phyloP scores from a whole-genome alignment of 179 eudicot species.

The Drosera spatulata region DNA sequence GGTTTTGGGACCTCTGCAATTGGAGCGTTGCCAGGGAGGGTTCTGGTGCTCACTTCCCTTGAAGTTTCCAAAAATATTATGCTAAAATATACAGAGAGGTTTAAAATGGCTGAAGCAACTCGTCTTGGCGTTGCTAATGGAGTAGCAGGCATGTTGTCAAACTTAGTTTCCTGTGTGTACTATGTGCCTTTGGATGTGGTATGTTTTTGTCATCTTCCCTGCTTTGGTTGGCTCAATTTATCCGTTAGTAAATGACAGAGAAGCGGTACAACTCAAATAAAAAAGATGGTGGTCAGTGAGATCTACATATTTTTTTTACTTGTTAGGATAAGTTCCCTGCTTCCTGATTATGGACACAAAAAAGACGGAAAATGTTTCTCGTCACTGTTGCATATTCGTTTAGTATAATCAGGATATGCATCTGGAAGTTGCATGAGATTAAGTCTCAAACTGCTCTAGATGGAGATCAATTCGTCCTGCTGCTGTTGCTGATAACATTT shows the following conservation, averaged over 20 bases:
- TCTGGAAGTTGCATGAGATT: too few relatives aligned
- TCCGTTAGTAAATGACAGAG: background rate
- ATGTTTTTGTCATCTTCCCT: constrained; percentile 14
- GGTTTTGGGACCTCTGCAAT: constrained; percentile 71
- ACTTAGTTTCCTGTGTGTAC: constrained; percentile 49
- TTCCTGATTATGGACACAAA: too few relatives aligned
- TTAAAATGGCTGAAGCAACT: constrained; percentile 56
- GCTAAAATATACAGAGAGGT: constrained; percentile 38
- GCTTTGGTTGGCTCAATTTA: background rate
- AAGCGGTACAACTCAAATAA: too few relatives aligned
- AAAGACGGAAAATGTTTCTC: too few relatives aligned
- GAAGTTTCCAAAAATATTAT: constrained; percentile 61
- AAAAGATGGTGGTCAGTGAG: too few relatives aligned
- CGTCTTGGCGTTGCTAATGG: constrained; percentile 64
- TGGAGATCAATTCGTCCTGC: too few relatives aligned
- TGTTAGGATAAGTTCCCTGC: too few relatives aligned
- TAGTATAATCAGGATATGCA: too few relatives aligned
- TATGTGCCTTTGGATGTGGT: constrained; percentile 88
- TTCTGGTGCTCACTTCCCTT: constrained; percentile 52
- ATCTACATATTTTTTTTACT: too few relatives aligned
- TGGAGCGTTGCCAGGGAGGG: constrained; percentile 67
- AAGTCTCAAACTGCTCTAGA: too few relatives aligned
- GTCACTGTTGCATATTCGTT: too few relatives aligned
- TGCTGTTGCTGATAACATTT: too few relatives aligned
- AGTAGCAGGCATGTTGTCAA: constrained; percentile 71